Base-by-base conservation (phyloP, 2,329 filamentous ascomycete genomes). In the Orbilia javanica region DNA sequence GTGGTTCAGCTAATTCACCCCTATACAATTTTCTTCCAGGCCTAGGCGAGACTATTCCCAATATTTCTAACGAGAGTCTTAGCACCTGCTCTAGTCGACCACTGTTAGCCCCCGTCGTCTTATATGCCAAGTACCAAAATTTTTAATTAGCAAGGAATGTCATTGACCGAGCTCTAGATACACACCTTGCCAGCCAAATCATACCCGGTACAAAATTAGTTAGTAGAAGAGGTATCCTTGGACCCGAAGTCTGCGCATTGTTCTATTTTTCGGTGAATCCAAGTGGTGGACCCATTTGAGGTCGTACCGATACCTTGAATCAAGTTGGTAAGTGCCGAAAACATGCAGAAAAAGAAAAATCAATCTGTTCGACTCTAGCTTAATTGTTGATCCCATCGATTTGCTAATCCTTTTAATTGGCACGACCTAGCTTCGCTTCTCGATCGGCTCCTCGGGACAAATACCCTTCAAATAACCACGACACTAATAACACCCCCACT, bases 211-310 rank as follows among this genome's bases (percentile, higher is more conserved):
- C 22, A 15, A 57, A 46, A 11, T 42, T 73, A 27, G 34, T 39
- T 10, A 25, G 53, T 1, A 60, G 27, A 20, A 39, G 60, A 10
- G 69, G 25, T n/a, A 66, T 66, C 15, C 36, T 73, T 39, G 69
- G 69, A 13, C 69, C 69, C 8, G 36, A 31, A 31, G 42, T 73
- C 44, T 73, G 60, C 60, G 20, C 69, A 4, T 36, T 73, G 22
- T 66, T 73, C 18, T 57, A 57, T 18, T 73, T 60, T 60, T n/a
- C 48, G 2, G 36, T 27, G 20, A n/a, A 66, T 18, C 60, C 60
- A 15, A 36, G 18, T 18, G 36, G 68, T 46, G 68, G 68, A 5
- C 68, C 68, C 4, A 27, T 42, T 20, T 3, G n/a, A 18, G 69
- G 69, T 1, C 25, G 60, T 4, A 2, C 25, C 10, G 50, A 66